Conservation (phyloP, 768 basidiomycete genomes). For the Stropharia rugosoannulata region DNA sequence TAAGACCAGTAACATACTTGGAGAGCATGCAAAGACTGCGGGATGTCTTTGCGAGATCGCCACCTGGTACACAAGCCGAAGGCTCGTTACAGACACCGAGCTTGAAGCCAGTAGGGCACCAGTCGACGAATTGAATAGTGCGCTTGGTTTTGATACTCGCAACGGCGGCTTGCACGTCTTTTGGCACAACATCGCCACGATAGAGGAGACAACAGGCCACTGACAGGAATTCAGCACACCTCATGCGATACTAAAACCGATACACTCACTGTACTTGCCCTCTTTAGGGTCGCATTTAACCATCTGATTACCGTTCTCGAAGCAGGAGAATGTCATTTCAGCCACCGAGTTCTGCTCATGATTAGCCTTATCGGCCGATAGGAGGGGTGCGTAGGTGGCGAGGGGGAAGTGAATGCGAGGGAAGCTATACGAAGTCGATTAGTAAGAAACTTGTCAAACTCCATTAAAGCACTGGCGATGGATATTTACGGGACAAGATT, state of each 20-base stretch:
- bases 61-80: conserved; percentile 85
- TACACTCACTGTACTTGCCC: conserved; percentile 90
- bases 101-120: conserved; percentile 98
- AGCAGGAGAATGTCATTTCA: conserved; percentile 98
- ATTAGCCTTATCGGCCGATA: conserved; percentile 91
- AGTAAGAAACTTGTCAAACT: conserved; percentile 1
- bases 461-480: not conserved
- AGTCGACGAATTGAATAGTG: conserved; percentile 97
- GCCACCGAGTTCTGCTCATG: conserved; percentile 97
- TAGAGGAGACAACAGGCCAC: conserved; percentile 91
- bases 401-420: conserved; percentile 98
- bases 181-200: conserved; percentile 95
- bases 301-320: conserved; percentile 97
- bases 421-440: conserved; percentile 53
- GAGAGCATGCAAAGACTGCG: conserved; percentile 98
- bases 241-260: not conserved
- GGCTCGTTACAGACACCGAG: conserved; percentile 97
- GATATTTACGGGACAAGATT: conserved; percentile 89
- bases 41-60: conserved; percentile 91
- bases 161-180: conserved; percentile 91
- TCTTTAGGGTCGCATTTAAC: conserved; percentile 92
- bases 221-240: conserved; percentile 22
- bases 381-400: conserved; percentile 91
- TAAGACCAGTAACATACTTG: conserved; percentile 32
- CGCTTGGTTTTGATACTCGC: conserved; percentile 94